Evolutionary conservation across 2,329 filamentous ascomycete species (phyloP).

Genomic region (Botryotinia calthae): DNA sequence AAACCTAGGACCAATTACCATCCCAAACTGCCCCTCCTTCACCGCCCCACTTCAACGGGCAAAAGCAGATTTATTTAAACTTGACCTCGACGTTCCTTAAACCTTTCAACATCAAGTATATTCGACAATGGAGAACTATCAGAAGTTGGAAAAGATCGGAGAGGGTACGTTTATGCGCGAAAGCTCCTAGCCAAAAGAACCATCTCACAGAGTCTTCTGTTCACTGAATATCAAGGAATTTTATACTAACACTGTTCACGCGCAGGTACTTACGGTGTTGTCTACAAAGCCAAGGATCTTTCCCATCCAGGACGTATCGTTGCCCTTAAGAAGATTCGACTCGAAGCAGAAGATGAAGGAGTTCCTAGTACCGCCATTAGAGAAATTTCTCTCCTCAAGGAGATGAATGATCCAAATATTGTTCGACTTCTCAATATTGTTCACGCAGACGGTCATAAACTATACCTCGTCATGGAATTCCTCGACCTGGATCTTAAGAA

Average conservation of each 20-base stretch:
- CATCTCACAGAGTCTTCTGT: conserved; percentile 6
- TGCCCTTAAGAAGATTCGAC: conserved; percentile 90
- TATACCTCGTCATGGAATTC: conserved; percentile 91
- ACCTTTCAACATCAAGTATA: conserved; percentile 24
- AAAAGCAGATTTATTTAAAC: conserved; percentile 32
- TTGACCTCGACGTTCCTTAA: conserved; percentile 34
- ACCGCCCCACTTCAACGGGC: conserved; percentile 24
- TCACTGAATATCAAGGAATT: conserved; percentile 6
- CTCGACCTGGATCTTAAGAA: conserved; percentile 91
- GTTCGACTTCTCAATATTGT: conserved; percentile 88
- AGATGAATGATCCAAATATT: conserved; percentile 91
- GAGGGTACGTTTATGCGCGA: conserved; percentile 63
- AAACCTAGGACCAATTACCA: conserved; percentile 19
- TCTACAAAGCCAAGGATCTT: conserved; percentile 91
- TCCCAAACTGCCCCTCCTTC: conserved; percentile 27
- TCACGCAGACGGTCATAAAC: conserved; percentile 89
- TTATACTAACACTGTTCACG: conserved; percentile 27
- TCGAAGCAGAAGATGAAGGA: conserved; percentile 92
- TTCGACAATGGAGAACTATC: conserved; percentile 77
- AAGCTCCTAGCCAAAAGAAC: background rate
- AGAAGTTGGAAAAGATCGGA: conserved; percentile 94
- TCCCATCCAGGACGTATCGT: conserved; percentile 80
- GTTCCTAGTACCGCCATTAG: conserved; percentile 91
- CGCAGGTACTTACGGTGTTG: conserved; percentile 87
- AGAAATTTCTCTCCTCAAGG: conserved; percentile 90